Conservation (phyloP, 2,329 filamentous ascomycete genomes). For the Fusarium devonianum region DNA sequence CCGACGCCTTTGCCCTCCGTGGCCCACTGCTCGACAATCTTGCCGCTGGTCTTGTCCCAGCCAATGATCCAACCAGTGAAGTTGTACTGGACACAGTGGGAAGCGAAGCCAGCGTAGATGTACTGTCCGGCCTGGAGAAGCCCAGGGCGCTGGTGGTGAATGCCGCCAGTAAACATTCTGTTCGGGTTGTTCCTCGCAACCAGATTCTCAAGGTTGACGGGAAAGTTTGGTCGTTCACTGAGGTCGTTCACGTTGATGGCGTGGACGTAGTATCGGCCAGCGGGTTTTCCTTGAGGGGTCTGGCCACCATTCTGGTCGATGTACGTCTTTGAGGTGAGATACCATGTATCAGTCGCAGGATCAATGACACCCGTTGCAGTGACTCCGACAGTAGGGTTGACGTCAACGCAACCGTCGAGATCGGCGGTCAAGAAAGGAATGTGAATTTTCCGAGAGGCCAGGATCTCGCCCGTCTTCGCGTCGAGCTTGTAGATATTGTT, state of each 20-base stretch:
- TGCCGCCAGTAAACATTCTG: constrained; percentile 60
- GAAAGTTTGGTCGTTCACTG: constrained; percentile 52
- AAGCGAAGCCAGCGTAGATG: constrained; percentile 62
- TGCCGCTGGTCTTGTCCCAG: constrained; percentile 52
- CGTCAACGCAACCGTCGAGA: constrained; percentile 56
- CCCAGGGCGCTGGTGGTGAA: constrained; percentile 59
- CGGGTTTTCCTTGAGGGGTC: constrained; percentile 44
- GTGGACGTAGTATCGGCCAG: constrained; percentile 49
- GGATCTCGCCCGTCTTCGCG: constrained; percentile 60
- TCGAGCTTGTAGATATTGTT: constrained; percentile 66
- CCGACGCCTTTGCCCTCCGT: constrained; percentile 52
- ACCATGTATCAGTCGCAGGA: constrained; percentile 53
- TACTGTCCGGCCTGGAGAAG: constrained; percentile 55
- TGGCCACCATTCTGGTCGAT: constrained; percentile 41
- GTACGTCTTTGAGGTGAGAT: constrained; percentile 55
- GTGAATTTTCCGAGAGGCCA: constrained; percentile 56
- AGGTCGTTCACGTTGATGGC: constrained; percentile 51
- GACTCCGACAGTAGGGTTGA: constrained; percentile 56
- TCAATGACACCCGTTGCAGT: constrained; percentile 57
- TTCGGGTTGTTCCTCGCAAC: constrained; percentile 54
- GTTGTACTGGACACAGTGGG: constrained; percentile 64
- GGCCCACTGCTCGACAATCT: constrained; percentile 50
- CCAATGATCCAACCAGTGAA: constrained; percentile 62
- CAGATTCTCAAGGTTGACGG: constrained; percentile 56
- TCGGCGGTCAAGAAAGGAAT: constrained; percentile 59